These are phyloP conservation scores for Metschnikowia cerradonensis DNA, from an alignment of 805 yeast species.

Conservation along the genomic window DNA sequence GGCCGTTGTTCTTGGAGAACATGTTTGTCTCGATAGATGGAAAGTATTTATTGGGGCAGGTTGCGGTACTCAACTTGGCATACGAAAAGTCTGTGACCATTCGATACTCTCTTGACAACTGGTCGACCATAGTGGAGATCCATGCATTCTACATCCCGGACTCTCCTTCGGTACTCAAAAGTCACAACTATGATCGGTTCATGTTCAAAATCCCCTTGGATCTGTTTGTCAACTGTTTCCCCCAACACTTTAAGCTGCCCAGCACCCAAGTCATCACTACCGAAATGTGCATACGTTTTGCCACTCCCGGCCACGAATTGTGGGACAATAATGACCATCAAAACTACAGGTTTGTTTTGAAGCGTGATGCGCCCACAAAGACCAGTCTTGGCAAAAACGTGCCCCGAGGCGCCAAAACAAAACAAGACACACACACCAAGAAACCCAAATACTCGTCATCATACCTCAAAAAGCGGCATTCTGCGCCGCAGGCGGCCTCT, in stretches of 20 bases:
- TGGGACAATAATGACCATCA: constrained; percentile 73
- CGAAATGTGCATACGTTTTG: constrained; percentile 57
- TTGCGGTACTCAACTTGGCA: constrained; percentile 73
- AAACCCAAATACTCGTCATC: constrained; percentile 39
- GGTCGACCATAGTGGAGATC: constrained; percentile 73
- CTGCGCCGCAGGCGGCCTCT: constrained; percentile 17
- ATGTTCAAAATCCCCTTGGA: constrained; percentile 54
- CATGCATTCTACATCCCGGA: constrained; percentile 60
- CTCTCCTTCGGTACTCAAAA: constrained; percentile 44
- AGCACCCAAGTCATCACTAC: constrained; percentile 19
- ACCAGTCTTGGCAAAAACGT: not conserved
- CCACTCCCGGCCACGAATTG: constrained; percentile 45
- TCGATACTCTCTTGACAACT: constrained; percentile 71
- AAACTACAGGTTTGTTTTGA: constrained; percentile 51
- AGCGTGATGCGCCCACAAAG: not conserved
- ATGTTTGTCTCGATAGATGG: constrained; percentile 57
- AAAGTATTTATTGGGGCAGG: constrained; percentile 59
- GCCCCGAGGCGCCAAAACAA: constrained; percentile 13
- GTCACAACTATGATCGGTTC: constrained; percentile 64
- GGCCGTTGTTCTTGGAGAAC: constrained; percentile 51
- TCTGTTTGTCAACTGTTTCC: constrained; percentile 10
- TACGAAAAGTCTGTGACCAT: constrained; percentile 65
- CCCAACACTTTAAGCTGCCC: constrained; percentile 8
- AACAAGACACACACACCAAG: constrained; percentile 11
- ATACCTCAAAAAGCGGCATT: constrained; percentile 30